phyloP scores from a whole-genome alignment of 768 basidiomycete species.

The Postia placenta region DNA sequence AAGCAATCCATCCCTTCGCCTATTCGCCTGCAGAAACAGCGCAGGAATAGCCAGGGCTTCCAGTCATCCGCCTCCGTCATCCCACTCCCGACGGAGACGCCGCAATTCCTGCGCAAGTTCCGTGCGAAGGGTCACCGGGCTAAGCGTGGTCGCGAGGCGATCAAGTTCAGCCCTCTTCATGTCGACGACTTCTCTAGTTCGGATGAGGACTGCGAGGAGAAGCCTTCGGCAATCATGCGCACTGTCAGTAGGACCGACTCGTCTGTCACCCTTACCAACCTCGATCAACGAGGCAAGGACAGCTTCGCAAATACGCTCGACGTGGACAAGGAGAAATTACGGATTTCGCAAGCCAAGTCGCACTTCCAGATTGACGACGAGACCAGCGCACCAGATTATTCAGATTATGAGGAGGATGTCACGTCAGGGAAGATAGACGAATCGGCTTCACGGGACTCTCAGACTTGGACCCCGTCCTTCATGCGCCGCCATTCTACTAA shows the following conservation, averaged over 20 bases:
- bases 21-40: conserved; percentile 16
- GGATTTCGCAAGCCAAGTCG: no score
- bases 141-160: conserved; percentile 38
- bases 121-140: conserved; percentile 7
- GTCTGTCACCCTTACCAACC: neutral
- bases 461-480: conserved; percentile 47
- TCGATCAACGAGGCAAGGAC: neutral
- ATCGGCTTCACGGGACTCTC: neutral
- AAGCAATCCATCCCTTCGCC: conserved; percentile 13
- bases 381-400: conserved; percentile 12
- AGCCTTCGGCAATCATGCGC: neutral
- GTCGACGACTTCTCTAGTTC: conserved; percentile 11
- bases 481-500: conserved; percentile 41
- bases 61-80: neutral
- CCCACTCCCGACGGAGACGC: neutral
- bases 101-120: conserved; percentile 9
- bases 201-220: neutral
- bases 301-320: no score
- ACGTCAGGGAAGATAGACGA: conserved; percentile 1
- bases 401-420: conserved; percentile 28
- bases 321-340: no score
- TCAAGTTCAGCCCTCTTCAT: conserved; percentile 28
- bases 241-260: neutral
- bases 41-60: no score
- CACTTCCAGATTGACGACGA: no score